Evolutionary conservation across 225 moss, liverwort and hornwort species (phyloP), one percentile per base, ranked within the genome.

Genomic region (Polytrichum formosum): DNA sequence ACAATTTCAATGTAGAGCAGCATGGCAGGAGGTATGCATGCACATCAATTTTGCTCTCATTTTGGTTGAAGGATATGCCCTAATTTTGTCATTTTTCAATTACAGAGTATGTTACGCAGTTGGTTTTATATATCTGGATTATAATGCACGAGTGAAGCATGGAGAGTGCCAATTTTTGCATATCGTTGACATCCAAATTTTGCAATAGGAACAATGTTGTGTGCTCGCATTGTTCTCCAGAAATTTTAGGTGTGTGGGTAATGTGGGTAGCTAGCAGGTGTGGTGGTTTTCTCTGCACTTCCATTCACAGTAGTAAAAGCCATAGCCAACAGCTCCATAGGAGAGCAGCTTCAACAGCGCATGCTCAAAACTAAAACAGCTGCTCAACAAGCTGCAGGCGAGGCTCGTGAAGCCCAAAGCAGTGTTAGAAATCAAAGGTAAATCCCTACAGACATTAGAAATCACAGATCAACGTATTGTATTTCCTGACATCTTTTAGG

Each of bases 221-320:
- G 35, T 31, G 5, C 9, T 67, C 37, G n/a, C 5, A 56, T 18
- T 53, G 26, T 53, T 18, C 6, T n/a, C 46, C n/a, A 21, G 64
- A 26, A 26, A 65, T 7, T 65, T 28, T 65, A 22, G 8, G 22
- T 30, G 19, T 66, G 53, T 70, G 77, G 79, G 64, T 72, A 75
- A 79, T 71, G 85, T 79, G 81, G 82, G 85, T 81, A 89, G 89
- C 85, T 97, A 63, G 91, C 90, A 79, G 94, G 96, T 69, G 96
- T 97, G 71, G 90, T 97, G n/a, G 66, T 94, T 22, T 79, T 97
- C 67, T 97, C 96, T 19, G 96, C 96, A 21, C 79, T 97, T 55
- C 96, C 96, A 6, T 97, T 97, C 81, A 87, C 93, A n/a, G 72
- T 88, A 55, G 96, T 97, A 31, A 97, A 97, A 79, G 90, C 84